Base-by-base conservation (phyloP, 768 basidiomycete genomes). In the Russula emetica region DNA sequence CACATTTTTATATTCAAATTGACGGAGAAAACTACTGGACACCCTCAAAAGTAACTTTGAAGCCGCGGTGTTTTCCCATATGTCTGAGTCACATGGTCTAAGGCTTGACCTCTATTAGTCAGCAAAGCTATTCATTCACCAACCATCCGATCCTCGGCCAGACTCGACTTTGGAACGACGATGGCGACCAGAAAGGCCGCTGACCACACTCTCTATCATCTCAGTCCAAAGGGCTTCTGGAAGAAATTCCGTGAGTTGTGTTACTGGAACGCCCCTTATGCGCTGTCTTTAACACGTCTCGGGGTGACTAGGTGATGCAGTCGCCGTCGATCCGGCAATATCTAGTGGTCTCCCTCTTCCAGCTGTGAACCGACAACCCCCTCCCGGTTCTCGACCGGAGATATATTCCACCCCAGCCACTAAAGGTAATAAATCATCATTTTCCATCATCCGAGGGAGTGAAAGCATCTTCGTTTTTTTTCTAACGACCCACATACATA, bases 211-310 rank as follows among this genome's bases (percentile, higher is more conserved):
- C 82, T 93, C 51, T 97, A 97, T 76, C 94, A 97, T 73, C 83
- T 93, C 70, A 85, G 83, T 70, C 87, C 90, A 28, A 86, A 88
- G 75, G 94, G 94, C 10, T 95, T 96, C 74, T 96, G 94, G 94
- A 96, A 95, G 84, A 93, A 90, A 79, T 93, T 97, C 72, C 85
- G 94, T 94, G 70, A 64, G 92, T 38, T 6, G 14, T 38, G 38
- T 38, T 38, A 16, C 5, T 38, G 5, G 38, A 38, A 5, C 14
- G 14, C 38, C 16, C 16, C 16, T 38, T 38, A 5, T 40, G 38
- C 6, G 38, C 38, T 40, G 38, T 40, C 34, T 14, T 2, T 38
- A 18, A 30, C 5, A 16, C 47, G 22, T 24, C 47, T 54, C 5
- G 52, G 18, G 22, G 36, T 8, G 1, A 40, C 38, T 76, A 96